These are phyloP conservation scores for Raffaelea arxii DNA, from an alignment of 2,329 filamentous ascomycete species.

Conservation along the genomic window DNA sequence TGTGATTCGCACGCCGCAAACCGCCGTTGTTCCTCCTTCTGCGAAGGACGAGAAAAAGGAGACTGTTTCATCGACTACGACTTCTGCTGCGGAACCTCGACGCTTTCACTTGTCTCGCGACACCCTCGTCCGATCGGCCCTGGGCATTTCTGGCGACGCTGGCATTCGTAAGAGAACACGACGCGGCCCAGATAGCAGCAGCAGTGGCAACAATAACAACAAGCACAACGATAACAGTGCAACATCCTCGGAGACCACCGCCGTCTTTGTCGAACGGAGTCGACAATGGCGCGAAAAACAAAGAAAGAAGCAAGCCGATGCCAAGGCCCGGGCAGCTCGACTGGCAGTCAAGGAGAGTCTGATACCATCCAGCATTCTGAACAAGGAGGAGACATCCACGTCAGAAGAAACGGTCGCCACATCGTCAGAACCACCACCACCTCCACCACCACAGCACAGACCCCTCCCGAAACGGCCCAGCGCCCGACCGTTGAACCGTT, in stretches of 20 bases:
- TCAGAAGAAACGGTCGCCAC: not conserved
- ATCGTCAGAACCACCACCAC: slow-evolving; percentile 9
- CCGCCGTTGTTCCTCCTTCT: slow-evolving; percentile 18
- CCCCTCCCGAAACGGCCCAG: too few species aligned
- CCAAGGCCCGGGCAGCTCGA: too few species aligned
- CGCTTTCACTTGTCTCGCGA: slow-evolving; percentile 43
- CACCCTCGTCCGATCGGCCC: slow-evolving; percentile 16
- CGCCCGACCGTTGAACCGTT: too few species aligned
- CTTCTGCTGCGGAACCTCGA: slow-evolving; percentile 26
- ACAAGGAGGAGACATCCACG: too few species aligned
- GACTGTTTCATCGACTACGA: too few species aligned
- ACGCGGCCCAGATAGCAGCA: slow-evolving; percentile 12
- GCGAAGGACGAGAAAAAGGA: slow-evolving; percentile 21
- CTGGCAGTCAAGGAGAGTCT: not conserved
- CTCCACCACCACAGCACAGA: slow-evolving; percentile 14
- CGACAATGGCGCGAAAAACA: slow-evolving; percentile 16
- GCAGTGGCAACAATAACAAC: too few species aligned
- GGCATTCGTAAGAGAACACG: slow-evolving; percentile 29
- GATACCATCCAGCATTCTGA: slow-evolving; percentile 1
- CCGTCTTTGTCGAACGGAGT: slow-evolving; percentile 47
- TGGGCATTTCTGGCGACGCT: slow-evolving; percentile 19
- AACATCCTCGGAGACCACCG: slow-evolving; percentile 19
- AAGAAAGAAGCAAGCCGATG: not conserved
- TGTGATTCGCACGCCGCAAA: too few species aligned
- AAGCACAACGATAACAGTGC: not conserved